These are phyloP conservation scores for Metschnikowia drakensbergensis DNA, from an alignment of 805 yeast genomes.

Conservation along the genomic window DNA sequence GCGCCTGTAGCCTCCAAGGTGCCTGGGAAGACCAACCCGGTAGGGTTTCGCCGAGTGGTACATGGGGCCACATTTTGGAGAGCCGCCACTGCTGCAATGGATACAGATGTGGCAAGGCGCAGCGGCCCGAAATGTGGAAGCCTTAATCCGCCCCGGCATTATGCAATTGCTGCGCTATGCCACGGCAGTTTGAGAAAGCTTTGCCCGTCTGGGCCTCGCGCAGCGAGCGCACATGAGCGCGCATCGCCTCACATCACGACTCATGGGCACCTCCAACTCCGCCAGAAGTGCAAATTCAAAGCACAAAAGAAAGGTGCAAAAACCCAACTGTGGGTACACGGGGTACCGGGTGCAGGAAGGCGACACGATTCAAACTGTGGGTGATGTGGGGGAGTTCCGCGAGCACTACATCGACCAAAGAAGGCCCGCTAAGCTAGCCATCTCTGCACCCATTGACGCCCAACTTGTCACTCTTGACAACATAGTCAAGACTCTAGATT, in stretches of 20 bases:
- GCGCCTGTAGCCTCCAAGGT: background rate
- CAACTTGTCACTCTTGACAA: conserved; percentile 27
- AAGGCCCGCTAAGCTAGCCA: conserved; percentile 48
- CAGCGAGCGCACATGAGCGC: conserved; percentile 1
- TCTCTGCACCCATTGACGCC: conserved; percentile 26
- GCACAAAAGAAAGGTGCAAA: conserved; percentile 5
- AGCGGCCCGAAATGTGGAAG: background rate
- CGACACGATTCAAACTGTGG: conserved; percentile 2
- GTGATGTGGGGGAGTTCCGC: conserved; percentile 28
- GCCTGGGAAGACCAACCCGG: background rate
- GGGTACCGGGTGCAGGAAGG: conserved; percentile 9
- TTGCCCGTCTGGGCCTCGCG: background rate
- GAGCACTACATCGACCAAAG: conserved; percentile 37
- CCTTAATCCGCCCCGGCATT: background rate
- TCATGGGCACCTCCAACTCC: background rate
- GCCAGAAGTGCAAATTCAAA: background rate
- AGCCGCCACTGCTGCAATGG: background rate
- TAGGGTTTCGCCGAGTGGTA: background rate
- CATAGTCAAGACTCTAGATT: conserved; percentile 36
- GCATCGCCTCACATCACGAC: background rate
- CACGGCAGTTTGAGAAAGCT: background rate
- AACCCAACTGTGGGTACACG: conserved; percentile 7
- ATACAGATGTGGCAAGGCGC: background rate
- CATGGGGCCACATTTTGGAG: background rate
- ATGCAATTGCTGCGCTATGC: background rate